phyloP scores from a whole-genome alignment of 805 yeast genomes.

The Zygotorulaspora danielsina region DNA sequence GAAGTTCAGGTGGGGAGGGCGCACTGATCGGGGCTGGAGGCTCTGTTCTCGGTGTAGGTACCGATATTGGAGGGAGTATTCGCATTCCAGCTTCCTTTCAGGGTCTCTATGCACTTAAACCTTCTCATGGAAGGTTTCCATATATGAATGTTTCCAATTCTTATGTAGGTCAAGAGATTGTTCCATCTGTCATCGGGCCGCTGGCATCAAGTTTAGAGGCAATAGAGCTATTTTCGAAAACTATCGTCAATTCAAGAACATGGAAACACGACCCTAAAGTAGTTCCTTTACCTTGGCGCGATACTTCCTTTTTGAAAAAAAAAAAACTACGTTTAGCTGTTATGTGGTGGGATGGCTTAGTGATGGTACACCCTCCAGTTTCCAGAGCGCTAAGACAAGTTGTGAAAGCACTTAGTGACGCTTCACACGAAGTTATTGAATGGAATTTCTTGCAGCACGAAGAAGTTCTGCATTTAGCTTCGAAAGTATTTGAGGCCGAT shows the following conservation, averaged over 20 bases:
- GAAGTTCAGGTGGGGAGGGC: slow-evolving; percentile 61
- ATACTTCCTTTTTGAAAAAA: slow-evolving; percentile 20
- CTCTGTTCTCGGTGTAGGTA: slow-evolving; percentile 53
- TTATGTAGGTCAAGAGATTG: slow-evolving; percentile 32
- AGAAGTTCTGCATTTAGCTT: slow-evolving; percentile 26
- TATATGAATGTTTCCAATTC: slow-evolving; percentile 8
- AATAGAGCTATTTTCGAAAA: slow-evolving; percentile 48
- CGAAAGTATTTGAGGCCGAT: slow-evolving; percentile 36
- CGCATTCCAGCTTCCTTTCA: slow-evolving; percentile 55
- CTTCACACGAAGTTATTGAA: slow-evolving; percentile 43
- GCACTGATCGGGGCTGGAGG: slow-evolving; percentile 47
- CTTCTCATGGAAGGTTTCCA: slow-evolving; percentile 8
- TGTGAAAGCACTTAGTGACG: slow-evolving; percentile 24
- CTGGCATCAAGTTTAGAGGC: slow-evolving; percentile 56
- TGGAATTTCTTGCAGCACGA: slow-evolving; percentile 37
- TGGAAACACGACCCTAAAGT: slow-evolving; percentile 49
- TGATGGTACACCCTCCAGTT: slow-evolving; percentile 55
- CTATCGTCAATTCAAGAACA: slow-evolving; percentile 40
- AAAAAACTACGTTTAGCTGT: slow-evolving; percentile 45
- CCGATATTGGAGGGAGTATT: slow-evolving; percentile 59
- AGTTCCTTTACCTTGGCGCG: slow-evolving; percentile 50
- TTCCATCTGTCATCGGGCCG: slow-evolving; percentile 57
- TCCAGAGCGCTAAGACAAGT: slow-evolving; percentile 40
- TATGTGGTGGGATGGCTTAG: slow-evolving; percentile 41
- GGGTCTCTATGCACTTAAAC: slow-evolving; percentile 40